A percentile compares a stretch with the other conserved stretches of the same genome.
phyloP scores from a whole-genome alignment of 306 rosid genomes.

The Begonia fuchsioides region DNA sequence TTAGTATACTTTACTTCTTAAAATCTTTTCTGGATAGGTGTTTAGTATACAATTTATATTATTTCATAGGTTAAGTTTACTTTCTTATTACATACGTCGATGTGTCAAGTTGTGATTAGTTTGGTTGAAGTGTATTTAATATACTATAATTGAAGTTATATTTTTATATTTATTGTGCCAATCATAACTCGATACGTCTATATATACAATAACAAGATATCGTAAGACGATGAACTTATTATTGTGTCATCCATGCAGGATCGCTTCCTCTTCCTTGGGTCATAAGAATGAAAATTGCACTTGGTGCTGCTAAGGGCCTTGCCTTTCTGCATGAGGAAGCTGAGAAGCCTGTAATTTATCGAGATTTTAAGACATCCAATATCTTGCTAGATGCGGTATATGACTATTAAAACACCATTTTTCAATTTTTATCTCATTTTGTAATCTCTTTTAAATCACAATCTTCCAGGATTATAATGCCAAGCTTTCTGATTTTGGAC shows the following conservation, averaged over 20 bases:
- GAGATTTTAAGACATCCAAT: conserved; percentile 1
- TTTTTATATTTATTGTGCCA: too few species aligned
- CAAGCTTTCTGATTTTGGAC: conserved; percentile 1
- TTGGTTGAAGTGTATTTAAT: too few species aligned
- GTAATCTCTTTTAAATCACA: neutral
- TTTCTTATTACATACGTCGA: too few species aligned
- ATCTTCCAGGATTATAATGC: neutral
- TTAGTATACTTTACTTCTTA: too few species aligned
- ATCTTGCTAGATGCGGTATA: neutral
- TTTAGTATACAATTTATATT: too few species aligned
- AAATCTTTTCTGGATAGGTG: too few species aligned
- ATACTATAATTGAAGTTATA: too few species aligned
- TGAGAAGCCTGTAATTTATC: neutral
- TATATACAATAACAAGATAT: too few species aligned
- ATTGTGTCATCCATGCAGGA: neutral
- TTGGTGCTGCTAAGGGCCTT: neutral
- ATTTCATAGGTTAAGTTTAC: too few species aligned
- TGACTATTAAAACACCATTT: neutral
- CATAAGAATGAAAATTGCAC: neutral
- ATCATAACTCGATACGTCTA: too few species aligned
- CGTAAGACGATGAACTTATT: too few species aligned
- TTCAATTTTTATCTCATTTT: neutral
- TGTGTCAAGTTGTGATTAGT: too few species aligned
- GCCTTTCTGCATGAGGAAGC: conserved; percentile 1
- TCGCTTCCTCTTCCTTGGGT: neutral